Percentiles rank a stretch among this genome's conserved stretches.
Conservation (phyloP, 1,139 yeast genomes). For the Blastobotrys malaysiensis region DNA sequence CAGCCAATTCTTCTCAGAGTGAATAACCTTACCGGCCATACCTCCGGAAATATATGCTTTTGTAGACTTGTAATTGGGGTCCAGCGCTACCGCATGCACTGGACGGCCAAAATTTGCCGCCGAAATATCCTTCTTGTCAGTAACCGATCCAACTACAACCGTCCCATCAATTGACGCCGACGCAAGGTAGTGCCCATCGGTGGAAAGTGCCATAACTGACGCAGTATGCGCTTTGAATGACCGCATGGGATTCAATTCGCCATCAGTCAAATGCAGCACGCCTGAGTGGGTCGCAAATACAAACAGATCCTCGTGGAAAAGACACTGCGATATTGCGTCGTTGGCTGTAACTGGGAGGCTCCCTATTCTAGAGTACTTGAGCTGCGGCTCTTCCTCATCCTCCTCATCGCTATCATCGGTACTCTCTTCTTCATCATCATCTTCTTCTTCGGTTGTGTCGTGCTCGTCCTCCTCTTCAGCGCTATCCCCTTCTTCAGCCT, state of each 20-base stretch:
- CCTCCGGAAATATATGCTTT: conserved; percentile 82
- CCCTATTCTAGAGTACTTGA: conserved; percentile 66
- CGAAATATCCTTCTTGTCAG: conserved; percentile 56
- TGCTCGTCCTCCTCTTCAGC: conserved; percentile 11
- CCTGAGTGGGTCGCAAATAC: conserved; percentile 93
- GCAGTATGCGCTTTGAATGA: conserved; percentile 84
- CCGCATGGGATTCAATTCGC: conserved; percentile 54
- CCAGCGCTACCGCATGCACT: conserved; percentile 78
- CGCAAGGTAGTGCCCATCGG: conserved; percentile 71
- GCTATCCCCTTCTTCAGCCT: conserved; percentile 9
- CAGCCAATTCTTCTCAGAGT: conserved; percentile 79
- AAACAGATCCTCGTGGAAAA: conserved; percentile 52
- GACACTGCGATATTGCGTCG: conserved; percentile 73
- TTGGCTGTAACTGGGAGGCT: conserved; percentile 55
- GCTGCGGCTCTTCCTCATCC: conserved; percentile 55
- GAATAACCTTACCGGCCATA: conserved; percentile 74
- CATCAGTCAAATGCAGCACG: conserved; percentile 57
- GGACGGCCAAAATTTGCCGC: conserved; percentile 87
- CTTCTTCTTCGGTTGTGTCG: conserved; percentile 6
- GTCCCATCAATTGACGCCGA: conserved; percentile 95
- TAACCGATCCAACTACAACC: conserved; percentile 68
- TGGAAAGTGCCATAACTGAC: conserved; percentile 60
- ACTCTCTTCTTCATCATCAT: conserved; percentile 13
- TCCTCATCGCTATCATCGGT: conserved; percentile 19
- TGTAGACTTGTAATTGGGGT: conserved; percentile 56